phyloP scores from a whole-genome alignment of 2,329 filamentous ascomycete species.

The Neocatenulostroma microsporum region DNA sequence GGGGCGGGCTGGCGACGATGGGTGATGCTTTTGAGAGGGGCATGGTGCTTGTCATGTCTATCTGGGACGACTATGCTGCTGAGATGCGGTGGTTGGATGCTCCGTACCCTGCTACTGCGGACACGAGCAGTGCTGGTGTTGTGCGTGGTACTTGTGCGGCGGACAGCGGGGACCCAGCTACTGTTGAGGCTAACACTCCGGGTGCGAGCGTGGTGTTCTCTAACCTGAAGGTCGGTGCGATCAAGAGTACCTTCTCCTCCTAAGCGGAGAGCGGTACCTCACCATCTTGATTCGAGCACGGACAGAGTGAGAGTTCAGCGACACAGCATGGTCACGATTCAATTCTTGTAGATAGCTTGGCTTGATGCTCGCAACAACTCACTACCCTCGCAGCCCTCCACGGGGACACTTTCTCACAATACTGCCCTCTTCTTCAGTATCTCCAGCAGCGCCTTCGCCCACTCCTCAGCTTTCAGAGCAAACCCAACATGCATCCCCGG shows the following conservation, averaged over 20 bases:
- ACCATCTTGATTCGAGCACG: too few relatives aligned
- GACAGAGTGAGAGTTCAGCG: too few relatives aligned
- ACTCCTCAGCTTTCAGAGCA: neutral
- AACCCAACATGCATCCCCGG: slow-evolving; percentile 8
- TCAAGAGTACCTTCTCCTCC: slow-evolving; percentile 44
- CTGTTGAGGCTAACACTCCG: slow-evolving; percentile 42
- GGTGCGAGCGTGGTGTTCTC: slow-evolving; percentile 48
- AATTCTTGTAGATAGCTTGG: too few relatives aligned
- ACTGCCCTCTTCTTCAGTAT: slow-evolving; percentile 2
- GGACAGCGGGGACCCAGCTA: slow-evolving; percentile 45
- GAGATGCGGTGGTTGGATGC: slow-evolving; percentile 69
- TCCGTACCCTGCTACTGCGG: slow-evolving; percentile 17
- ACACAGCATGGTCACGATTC: too few relatives aligned
- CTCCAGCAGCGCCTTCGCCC: slow-evolving; percentile 2
- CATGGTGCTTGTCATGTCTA: slow-evolving; percentile 58
- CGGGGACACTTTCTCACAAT: too few relatives aligned
- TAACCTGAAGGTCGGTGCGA: slow-evolving; percentile 54
- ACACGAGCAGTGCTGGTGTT: slow-evolving; percentile 27
- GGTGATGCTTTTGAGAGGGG: slow-evolving; percentile 47
- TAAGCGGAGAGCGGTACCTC: too few relatives aligned
- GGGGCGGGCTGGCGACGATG: slow-evolving; percentile 52
- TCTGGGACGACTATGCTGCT: slow-evolving; percentile 59
- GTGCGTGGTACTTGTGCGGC: slow-evolving; percentile 48
- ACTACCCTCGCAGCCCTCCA: too few relatives aligned
- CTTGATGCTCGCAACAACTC: too few relatives aligned